Base-by-base conservation (phyloP, 1,284 basidiomycete species). In the Vanrija pseudolonga region DNA sequence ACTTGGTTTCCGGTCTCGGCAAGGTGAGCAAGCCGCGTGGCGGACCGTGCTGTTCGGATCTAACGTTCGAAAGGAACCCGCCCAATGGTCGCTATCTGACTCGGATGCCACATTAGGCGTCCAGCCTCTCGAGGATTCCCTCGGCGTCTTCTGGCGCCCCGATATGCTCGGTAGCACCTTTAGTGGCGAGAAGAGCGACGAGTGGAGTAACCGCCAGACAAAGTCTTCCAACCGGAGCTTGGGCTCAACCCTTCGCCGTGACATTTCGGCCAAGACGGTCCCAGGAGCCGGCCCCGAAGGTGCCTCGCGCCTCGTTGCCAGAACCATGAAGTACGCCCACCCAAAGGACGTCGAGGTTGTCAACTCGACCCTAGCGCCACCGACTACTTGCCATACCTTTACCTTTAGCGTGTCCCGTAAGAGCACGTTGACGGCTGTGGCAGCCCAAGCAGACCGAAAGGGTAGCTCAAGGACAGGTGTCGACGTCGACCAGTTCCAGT, bases 71-170 rank as follows among this genome's bases (percentile, higher is more conserved):
- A 53, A 63, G 64, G 65, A 68, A 51, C 63, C 67, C 24, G 58
- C 65, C 11, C 60, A 70, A n/a, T 97, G 94, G 94, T 90, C 91
- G 2, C 82, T 94, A 40, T 88, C 91, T 0, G 93, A 97, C 74
- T 85, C 87, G 4, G 92, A 95, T 72, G 84, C 89, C 6, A 86
- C 90, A 49, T 76, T 86, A 54, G 89, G 91, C 52, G 81, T 94
- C 39, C 85, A 90, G 68, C 90, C 94, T 64, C 81, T 84, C 36
- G 89, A 93, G 47, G 87, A 89, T 63, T 92, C 92, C 39, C 89
- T 97, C 43, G 87, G 84, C 56, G 83, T 91, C 45, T 96, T 89
- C 84, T 97, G 92, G 92, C 81, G 93, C 50, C 90, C 94, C 43
- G 94, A 97, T 75, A 89, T 97, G 44, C 84, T 91, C 12, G 91